A percentile compares a stretch with the other conserved stretches of the same genome.
Conservation (phyloP, 768 basidiomycete genomes). For the Sporobolomyces pararoseus region DNA sequence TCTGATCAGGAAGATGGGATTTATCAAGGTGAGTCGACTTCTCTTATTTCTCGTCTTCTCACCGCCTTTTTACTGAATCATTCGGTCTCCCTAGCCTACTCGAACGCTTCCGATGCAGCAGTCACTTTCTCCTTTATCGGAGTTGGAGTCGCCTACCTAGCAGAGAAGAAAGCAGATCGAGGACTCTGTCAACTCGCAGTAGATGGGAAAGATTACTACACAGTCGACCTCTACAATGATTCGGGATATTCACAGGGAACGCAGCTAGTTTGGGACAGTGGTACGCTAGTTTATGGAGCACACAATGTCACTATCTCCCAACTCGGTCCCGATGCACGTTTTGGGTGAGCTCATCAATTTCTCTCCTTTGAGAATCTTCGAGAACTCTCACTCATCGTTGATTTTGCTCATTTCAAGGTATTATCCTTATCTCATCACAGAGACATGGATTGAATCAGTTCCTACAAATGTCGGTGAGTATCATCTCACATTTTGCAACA, state of each 20-base stretch:
- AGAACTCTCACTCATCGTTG: not conserved
- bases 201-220: conserved; percentile 13
- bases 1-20: conserved; percentile 3
- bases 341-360: conserved; percentile 26
- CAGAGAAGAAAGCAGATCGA: conserved; percentile 29
- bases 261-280: conserved; percentile 25
- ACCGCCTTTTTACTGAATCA: not conserved
- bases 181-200: conserved; percentile 28
- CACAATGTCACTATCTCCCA: conserved; percentile 37
- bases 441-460: conserved; percentile 30
- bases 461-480: conserved; percentile 26
- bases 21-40: conserved; percentile 21
- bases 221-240: conserved; percentile 38
- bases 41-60: not conserved
- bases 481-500: not conserved
- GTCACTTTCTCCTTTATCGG: conserved; percentile 38
- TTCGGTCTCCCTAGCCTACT: conserved; percentile 24
- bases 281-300: conserved; percentile 22
- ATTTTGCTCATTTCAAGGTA: conserved; percentile 2
- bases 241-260: conserved; percentile 16
- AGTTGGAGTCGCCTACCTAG: conserved; percentile 28
- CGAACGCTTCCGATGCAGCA: conserved; percentile 25
- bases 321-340: conserved; percentile 30
- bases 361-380: not conserved
- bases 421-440: conserved; percentile 38